Conservation (phyloP, 805 yeast species). For the Suhomyces sp. region DNA sequence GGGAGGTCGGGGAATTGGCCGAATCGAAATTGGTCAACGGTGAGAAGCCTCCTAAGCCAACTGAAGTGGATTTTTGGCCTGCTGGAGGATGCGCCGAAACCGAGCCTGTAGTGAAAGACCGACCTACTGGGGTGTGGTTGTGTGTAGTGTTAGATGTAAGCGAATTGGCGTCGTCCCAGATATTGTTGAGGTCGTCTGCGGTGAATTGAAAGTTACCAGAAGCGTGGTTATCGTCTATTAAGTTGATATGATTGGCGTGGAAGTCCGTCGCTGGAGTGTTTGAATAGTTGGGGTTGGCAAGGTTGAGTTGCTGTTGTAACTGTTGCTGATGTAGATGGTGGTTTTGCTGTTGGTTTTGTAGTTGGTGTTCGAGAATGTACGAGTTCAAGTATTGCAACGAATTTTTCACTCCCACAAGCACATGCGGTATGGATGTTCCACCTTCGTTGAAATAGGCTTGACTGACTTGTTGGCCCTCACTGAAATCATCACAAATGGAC, state of each 20-base stretch:
- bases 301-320: background rate
- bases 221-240: conserved; percentile 4
- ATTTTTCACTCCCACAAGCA: conserved; percentile 54
- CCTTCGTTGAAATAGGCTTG: conserved; percentile 58
- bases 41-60: conserved; percentile 3
- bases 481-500: conserved; percentile 81
- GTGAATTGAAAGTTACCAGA: conserved; percentile 9
- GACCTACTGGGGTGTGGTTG: conserved; percentile 5
- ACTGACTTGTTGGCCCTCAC: conserved; percentile 79
- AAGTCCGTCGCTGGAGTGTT: conserved; percentile 2
- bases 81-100: conserved; percentile 1
- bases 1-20: conserved; percentile 3
- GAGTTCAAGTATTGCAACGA: conserved; percentile 53
- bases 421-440: conserved; percentile 65
- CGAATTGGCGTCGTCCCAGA: conserved; percentile 10
- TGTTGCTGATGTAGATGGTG: conserved; percentile 1
- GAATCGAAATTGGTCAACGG: conserved; percentile 7
- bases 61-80: background rate
- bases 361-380: conserved; percentile 45
- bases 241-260: conserved; percentile 2
- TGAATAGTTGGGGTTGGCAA: conserved; percentile 1
- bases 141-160: conserved; percentile 4
- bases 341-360: conserved; percentile 4
- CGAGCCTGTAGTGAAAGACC: conserved; percentile 2
- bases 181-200: conserved; percentile 10